Base-by-base conservation (phyloP, 2,329 filamentous ascomycete genomes). In the Stagonosporopsis tanaceti region DNA sequence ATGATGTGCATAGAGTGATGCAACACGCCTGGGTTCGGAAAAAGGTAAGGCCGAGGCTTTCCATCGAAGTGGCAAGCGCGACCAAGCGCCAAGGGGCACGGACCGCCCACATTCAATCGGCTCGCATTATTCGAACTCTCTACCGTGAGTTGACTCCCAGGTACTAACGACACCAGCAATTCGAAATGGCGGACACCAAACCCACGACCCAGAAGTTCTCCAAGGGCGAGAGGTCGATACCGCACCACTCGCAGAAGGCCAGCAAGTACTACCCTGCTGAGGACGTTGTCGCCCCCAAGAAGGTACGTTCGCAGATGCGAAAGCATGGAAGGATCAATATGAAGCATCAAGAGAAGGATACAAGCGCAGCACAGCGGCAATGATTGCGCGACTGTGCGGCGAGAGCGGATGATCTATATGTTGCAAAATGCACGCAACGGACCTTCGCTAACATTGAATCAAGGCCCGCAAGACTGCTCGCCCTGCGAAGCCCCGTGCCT, bases 201-300 rank as follows among this genome's bases (percentile, higher is more conserved):
- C 68, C 72, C 65, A 68, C 65, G 84, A 91, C 89, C 78, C 96
- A 97, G 92, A 94, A 91, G 87, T 97, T 97, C 87, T 93, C 93
- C 85, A 95, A 95, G 88, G 92, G 92, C 84, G 91, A 92, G 85
- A 89, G 94, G 85, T 87, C 90, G 82, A 89, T 97, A 82, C 93
- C 91, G 81, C 88, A 91, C 82, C 82, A 86, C 82, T 85, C 86
- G 79, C 88, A 97, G 83, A 96, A 96, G 91, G 94, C 94, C 77
- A 89, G 91, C 87, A 98, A 97, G 87, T 99, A 94, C 92, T 99
- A 99, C 86, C 92, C 93, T 81, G 91, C 92, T 79, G 91, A 96
- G 82, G 94, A 97, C 83, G 91, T 94, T 79, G 80, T 87, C 80
- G 84, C 90, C 83, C 87, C 88, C 77, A 96, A 93, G 89, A 94